These are phyloP conservation scores for Cyberlindnera xylosilytica DNA, from an alignment of 805 yeast genomes.

Conservation along the genomic window DNA sequence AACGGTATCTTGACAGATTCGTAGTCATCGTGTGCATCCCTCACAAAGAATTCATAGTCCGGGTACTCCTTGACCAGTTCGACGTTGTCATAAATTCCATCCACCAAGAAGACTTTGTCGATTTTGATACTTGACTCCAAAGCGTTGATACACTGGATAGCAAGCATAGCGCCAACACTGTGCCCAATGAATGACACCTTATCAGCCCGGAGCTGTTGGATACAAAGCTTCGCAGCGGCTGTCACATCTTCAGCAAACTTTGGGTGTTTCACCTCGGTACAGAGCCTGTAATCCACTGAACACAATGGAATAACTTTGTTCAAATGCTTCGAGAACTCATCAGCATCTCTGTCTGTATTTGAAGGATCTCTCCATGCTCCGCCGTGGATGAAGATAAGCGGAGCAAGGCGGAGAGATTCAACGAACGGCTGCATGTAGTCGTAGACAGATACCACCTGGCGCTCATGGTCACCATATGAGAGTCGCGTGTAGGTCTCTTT, in stretches of 20 bases:
- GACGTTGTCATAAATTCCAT: constrained; percentile 64
- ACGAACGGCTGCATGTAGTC: constrained; percentile 11
- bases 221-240: constrained; percentile 28
- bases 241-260: constrained; percentile 54
- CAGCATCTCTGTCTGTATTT: constrained; percentile 58
- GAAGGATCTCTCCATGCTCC: constrained; percentile 83
- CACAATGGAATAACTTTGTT: constrained; percentile 19
- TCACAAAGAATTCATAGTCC: constrained; percentile 50
- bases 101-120: constrained; percentile 42
- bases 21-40: constrained; percentile 48
- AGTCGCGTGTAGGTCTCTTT: constrained; percentile 1
- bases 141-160: constrained; percentile 13
- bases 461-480: constrained; percentile 11
- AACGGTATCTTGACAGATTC: constrained; percentile 12
- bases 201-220: constrained; percentile 10
- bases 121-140: constrained; percentile 12
- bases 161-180: constrained; percentile 71
- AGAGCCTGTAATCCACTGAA: constrained; percentile 61
- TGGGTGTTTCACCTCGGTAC: constrained; percentile 64
- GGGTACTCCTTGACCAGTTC: constrained; percentile 60
- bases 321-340: constrained; percentile 26
- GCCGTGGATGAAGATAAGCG: constrained; percentile 70
- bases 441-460: constrained; percentile 14
- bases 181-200: constrained; percentile 56
- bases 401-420: constrained; percentile 12